phyloP scores from a whole-genome alignment of 2,329 filamentous ascomycete genomes.

The Talaromyces pinophilus region DNA sequence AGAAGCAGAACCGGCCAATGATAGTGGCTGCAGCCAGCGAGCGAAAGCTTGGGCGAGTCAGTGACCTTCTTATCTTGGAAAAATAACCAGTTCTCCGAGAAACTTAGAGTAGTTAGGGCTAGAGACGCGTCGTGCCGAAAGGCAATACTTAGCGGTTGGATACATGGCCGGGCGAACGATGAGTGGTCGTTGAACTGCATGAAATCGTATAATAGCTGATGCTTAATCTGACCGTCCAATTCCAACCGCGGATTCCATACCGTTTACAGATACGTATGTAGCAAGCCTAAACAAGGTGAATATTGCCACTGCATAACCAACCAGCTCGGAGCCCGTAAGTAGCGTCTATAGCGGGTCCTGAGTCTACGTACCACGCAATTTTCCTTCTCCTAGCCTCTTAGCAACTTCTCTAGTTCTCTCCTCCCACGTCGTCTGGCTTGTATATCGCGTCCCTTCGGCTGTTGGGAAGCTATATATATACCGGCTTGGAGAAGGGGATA shows the following conservation, averaged over 20 bases:
- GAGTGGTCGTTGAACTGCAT: background rate
- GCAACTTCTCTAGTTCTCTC: background rate
- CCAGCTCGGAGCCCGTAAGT: background rate
- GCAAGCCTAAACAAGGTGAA: background rate
- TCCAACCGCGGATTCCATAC: background rate
- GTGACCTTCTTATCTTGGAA: background rate
- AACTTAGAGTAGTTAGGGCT: background rate
- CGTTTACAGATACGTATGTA: background rate
- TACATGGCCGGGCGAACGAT: background rate
- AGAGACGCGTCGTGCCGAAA: background rate
- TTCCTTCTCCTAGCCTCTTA: background rate
- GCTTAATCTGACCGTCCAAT: background rate
- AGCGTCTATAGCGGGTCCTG: slow-evolving; percentile 2
- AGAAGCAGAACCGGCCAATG: background rate
- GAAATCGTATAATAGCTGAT: background rate
- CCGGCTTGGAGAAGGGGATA: background rate
- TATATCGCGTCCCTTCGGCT: background rate
- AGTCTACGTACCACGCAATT: background rate
- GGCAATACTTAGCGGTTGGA: background rate
- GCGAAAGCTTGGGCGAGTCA: slow-evolving; percentile 3
- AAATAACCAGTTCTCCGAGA: background rate
- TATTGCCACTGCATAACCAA: background rate
- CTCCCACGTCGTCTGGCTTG: background rate
- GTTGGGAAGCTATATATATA: background rate
- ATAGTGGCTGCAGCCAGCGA: background rate